phyloP scores from a whole-genome alignment of 108 stramenopile species.

The Skeletonema marinoi region DNA sequence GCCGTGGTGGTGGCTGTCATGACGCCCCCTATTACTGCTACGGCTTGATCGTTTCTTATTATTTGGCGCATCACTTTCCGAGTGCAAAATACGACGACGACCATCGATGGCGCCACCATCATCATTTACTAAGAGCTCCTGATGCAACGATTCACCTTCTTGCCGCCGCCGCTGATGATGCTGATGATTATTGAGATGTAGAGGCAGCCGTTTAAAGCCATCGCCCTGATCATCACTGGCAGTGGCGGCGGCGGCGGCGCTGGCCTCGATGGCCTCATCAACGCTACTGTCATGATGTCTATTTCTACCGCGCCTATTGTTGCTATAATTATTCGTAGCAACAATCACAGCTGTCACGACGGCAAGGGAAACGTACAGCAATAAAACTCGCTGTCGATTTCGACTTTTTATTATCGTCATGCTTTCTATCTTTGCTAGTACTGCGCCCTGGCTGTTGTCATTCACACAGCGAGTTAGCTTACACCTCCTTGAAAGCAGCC shows the following conservation, averaged over 20 bases:
- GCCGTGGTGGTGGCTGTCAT: neutral
- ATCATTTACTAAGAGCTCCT: neutral
- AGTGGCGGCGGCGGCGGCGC: neutral
- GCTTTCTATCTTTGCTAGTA: too few species aligned
- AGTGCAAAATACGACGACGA: neutral
- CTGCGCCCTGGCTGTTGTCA: too few species aligned
- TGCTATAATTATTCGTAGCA: neutral
- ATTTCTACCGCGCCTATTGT: neutral
- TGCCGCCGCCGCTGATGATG: neutral
- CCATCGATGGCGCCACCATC: too few species aligned
- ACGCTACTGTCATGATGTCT: neutral
- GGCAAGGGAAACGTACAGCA: neutral
- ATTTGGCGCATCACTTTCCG: too few species aligned
- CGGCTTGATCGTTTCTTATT: too few species aligned
- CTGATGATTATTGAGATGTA: neutral
- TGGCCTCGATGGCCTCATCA: neutral
- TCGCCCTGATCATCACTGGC: neutral
- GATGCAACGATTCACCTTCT: neutral
- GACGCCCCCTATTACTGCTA: neutral
- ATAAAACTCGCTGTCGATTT: neutral
- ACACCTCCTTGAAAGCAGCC: too few species aligned
- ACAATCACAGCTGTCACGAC: neutral
- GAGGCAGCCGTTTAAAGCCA: neutral
- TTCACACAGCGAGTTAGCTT: too few species aligned
- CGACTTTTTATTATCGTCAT: neutral